Percentiles rank a stretch among this genome's conserved stretches.
Evolutionary conservation across 2,329 filamentous ascomycete species (phyloP).

Genomic region (Pseudopyricularia javanii): DNA sequence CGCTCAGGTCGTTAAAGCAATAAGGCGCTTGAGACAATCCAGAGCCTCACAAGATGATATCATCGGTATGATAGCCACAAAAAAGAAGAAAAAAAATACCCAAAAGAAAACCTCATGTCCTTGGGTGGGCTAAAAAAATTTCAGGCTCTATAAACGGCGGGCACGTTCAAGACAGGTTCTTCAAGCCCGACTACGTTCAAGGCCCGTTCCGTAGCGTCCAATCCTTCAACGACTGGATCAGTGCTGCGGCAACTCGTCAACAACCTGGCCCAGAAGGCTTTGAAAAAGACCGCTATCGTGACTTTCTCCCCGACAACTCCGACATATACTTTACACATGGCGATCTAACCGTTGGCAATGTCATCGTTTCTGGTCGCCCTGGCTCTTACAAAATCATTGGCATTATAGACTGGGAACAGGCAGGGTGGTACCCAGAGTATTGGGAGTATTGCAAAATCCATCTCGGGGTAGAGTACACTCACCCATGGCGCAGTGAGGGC

Average conservation of each 20-base stretch:
- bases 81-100: no score
- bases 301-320: constrained; percentile 7
- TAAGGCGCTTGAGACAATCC: not conserved
- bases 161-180: constrained; percentile 5
- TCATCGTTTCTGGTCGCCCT: constrained; percentile 14
- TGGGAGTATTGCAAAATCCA: constrained; percentile 13
- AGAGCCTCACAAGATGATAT: not conserved
- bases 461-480: not conserved
- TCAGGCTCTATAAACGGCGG: constrained; percentile 5
- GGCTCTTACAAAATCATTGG: constrained; percentile 8
- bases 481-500: not conserved
- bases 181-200: constrained; percentile 2
- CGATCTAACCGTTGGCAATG: constrained; percentile 20
- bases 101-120: constrained; percentile 2
- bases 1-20: not conserved
- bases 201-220: constrained; percentile 4
- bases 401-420: constrained; percentile 17
- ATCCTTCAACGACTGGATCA: constrained; percentile 6
- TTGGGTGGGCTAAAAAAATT: not conserved
- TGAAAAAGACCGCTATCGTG: constrained; percentile 10
- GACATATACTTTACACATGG: constrained; percentile 19
- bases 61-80: not conserved
- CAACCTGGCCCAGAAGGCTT: not conserved
- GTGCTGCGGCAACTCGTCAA: constrained; percentile 4
- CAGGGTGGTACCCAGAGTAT: constrained; percentile 20